phyloP scores from a whole-genome alignment of 192 early-diverging fungal species.

The Glomus cerebriforme region DNA sequence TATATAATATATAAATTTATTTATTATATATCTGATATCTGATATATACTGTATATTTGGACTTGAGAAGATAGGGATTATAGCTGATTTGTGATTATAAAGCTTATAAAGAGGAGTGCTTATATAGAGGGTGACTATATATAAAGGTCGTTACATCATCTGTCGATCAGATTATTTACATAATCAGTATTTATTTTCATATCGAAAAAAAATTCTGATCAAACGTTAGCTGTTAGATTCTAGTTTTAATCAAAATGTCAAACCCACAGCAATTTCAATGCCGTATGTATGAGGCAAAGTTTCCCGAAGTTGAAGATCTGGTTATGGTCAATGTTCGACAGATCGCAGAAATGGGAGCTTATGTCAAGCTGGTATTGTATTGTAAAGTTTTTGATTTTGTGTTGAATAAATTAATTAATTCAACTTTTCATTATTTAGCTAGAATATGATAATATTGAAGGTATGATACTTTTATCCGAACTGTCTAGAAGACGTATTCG shows the following conservation, averaged over 20 bases:
- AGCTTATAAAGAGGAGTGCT: too few relatives aligned
- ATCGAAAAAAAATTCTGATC: too few relatives aligned
- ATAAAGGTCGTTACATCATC: too few relatives aligned
- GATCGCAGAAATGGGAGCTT: constrained; percentile 96
- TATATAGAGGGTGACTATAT: too few relatives aligned
- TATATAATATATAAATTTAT: too few relatives aligned
- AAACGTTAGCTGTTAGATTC: too few relatives aligned
- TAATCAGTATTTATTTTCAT: too few relatives aligned
- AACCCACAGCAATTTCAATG: constrained; percentile 56
- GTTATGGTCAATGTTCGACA: constrained; percentile 97
- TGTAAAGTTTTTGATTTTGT: neutral
- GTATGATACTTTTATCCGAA: constrained; percentile 95
- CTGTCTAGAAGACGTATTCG: constrained; percentile 93
- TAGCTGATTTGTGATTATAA: too few relatives aligned
- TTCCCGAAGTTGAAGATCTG: constrained; percentile 91
- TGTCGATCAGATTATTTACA: too few relatives aligned
- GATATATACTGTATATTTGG: too few relatives aligned
- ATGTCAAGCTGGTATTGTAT: constrained; percentile 75
- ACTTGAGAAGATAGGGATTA: too few relatives aligned
- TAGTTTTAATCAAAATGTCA: constrained; percentile 18
- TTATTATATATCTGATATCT: too few relatives aligned
- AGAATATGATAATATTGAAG: constrained; percentile 97
- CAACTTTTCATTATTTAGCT: constrained; percentile 39
- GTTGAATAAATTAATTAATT: neutral
- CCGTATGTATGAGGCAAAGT: constrained; percentile 93